Evolutionary conservation across 2,329 filamentous ascomycete genomes (phyloP), one percentile per base, ranked within the genome.

Genomic region (Fusarium vanettenii): DNA sequence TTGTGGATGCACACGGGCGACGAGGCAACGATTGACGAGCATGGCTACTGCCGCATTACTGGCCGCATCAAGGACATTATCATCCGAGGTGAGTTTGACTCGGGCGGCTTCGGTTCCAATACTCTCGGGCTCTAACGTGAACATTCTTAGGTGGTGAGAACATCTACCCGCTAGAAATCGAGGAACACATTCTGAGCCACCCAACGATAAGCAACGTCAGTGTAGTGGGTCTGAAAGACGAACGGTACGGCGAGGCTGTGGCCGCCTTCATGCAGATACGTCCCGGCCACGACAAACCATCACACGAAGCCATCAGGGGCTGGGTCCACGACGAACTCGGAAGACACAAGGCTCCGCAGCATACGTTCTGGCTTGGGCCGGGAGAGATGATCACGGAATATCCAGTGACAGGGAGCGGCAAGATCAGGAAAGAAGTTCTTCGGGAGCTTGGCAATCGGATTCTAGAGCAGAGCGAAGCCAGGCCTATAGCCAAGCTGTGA

Each of bases 101-200:
- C 16, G 1, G 6, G 3, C 2, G 6, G 14, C 35, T 16, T 18
- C 6, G 3, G 4, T 6, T 35, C 1, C 3, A 35, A 35, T 6
- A 16, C 6, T 9, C 16, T 18, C 16, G 16, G 37, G 8, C 4
- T 11, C 39, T 43, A 43, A 43, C 39, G 13, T 43, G 1, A 20
- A 20, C 39, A 6, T 2, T 41, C 5, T 4, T 4, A 43, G 39
- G 39, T 4, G n/a, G 39, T 0, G 39, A 43, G 0, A 43, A 43
- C 9, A 43, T 43, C 10, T 43, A 43, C n/a, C 39, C 39, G 0
- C n/a, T 43, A 1, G n/a, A 43, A 7, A 43, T 43, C 10, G 39
- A 43, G n/a, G 39, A 43, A 20, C 39, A 43, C 5, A 43, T 20
- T 3, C 39, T 43, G 5, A 43, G 39, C n/a, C 39, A 43, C 10